Base-by-base conservation (phyloP, 164 flowering plant genomes). In the Dillenia suffruticosa region DNA sequence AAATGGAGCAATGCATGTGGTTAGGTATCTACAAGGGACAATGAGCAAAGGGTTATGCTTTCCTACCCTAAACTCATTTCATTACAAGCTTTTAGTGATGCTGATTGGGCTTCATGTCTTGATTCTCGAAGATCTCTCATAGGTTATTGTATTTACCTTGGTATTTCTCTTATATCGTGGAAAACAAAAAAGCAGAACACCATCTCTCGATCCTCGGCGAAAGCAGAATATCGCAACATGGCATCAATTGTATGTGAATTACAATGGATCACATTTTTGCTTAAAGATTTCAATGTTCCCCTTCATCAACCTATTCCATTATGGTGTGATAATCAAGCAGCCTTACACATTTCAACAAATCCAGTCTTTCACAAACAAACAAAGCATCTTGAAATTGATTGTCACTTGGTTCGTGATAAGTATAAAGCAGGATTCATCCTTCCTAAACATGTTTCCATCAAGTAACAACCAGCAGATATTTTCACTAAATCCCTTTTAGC, bases 81-180 rank as follows among this genome's bases (percentile, higher is more conserved):
- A 26, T 26, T 26, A 26, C 40, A 43, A 2, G 65, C 49, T 3
- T 62, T 10, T 53, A n/a, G 40, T 45, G 50, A 62, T 44, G 2
- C 49, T 2, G 43, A 62, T 17, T 62, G 65, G 57, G 57, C n/a
- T 10, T 2, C 7, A 2, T 53, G 65, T 12, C n/a, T 2, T 13
- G 14, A 8, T 6, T 16, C 49, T 5, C 15, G 57, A 10, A 51
- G 40, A 16, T 62, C 65, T 7, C 9, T 44, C 9, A 52, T 49
- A 13, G 51, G 63, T 1, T 65, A 46, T 51, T 50, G 44, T 44
- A 14, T 57, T 7, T 12, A 43, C 1, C 51, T 58, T n/a, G 58
- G 63, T 10, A 12, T 9, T 14, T 49, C 56, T 22, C 46, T 51
- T 1, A 58, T 65, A 7, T 65, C 68, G 8, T 63, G 54, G 60